These are phyloP conservation scores for Candida oleophila DNA, from an alignment of 805 yeast species.

Conservation along the genomic window DNA sequence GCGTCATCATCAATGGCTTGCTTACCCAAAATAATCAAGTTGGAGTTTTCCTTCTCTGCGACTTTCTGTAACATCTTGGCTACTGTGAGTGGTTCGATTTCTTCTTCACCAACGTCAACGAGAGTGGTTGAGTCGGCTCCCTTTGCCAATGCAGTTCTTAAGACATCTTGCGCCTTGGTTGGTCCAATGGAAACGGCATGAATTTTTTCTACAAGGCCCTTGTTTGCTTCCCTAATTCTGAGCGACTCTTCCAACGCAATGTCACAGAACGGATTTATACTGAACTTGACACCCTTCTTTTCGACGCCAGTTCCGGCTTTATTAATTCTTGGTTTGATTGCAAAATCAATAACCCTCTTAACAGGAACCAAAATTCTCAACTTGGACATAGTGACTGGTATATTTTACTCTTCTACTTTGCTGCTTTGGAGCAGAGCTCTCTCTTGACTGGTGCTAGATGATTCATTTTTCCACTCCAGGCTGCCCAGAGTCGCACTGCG, in stretches of 20 bases:
- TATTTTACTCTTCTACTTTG: not conserved
- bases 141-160: constrained; percentile 89
- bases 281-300: constrained; percentile 84
- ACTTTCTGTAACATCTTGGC: constrained; percentile 80
- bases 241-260: constrained; percentile 96
- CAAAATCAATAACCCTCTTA: constrained; percentile 91
- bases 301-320: constrained; percentile 82
- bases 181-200: constrained; percentile 94
- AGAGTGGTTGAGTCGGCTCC: constrained; percentile 89
- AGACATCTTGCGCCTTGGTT: constrained; percentile 78
- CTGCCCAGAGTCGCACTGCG: not conserved
- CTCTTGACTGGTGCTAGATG: not conserved
- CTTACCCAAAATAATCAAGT: constrained; percentile 87
- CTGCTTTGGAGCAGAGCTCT: not conserved
- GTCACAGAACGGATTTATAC: constrained; percentile 96
- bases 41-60: constrained; percentile 67
- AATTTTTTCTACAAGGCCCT: constrained; percentile 68
- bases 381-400: constrained; percentile 31
- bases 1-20: constrained; percentile 96
- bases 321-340: constrained; percentile 89
- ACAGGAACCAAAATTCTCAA: constrained; percentile 86
- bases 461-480: not conserved
- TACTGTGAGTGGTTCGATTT: constrained; percentile 82
- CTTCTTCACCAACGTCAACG: constrained; percentile 70
- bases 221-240: constrained; percentile 65